A percentile compares a stretch with the other conserved stretches of the same genome.
Evolutionary conservation across 2,329 filamentous ascomycete genomes (phyloP).

Genomic region (Raffaelea arxii): DNA sequence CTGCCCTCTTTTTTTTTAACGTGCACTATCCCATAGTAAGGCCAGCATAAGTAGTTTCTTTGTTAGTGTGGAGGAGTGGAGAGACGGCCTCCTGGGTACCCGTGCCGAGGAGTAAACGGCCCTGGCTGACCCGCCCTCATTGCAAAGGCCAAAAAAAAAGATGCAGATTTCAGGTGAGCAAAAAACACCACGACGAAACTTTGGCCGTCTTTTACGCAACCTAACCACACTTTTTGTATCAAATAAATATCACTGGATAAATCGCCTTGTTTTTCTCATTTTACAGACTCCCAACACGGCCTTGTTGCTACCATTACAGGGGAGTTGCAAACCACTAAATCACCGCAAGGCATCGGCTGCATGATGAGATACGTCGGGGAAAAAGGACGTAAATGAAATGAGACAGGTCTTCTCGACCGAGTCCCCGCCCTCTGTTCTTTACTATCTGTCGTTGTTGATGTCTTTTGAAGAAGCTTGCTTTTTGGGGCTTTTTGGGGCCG

Average conservation of each 20-base stretch:
- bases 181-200: neutral
- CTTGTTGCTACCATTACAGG: too few species aligned
- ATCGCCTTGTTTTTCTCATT: neutral
- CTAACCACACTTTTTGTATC: neutral
- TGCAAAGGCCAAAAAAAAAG: neutral
- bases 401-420: too few species aligned
- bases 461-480: too few species aligned
- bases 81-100: conserved; percentile 6
- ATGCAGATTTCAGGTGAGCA: neutral
- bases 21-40: too few species aligned
- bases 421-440: too few species aligned
- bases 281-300: conserved; percentile 9
- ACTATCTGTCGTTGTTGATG: too few species aligned
- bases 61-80: conserved; percentile 2
- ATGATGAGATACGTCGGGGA: too few species aligned
- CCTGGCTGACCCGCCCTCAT: conserved; percentile 6
- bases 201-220: neutral
- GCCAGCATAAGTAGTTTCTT: neutral
- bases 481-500: neutral
- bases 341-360: too few species aligned
- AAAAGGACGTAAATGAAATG: too few species aligned
- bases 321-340: too few species aligned
- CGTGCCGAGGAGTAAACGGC: conserved; percentile 10
- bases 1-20: neutral
- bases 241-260: neutral